A percentile compares a stretch with the other conserved stretches of the same genome.
Conservation (phyloP, 2,329 filamentous ascomycete genomes). For the Aspergillus thermomutatus region DNA sequence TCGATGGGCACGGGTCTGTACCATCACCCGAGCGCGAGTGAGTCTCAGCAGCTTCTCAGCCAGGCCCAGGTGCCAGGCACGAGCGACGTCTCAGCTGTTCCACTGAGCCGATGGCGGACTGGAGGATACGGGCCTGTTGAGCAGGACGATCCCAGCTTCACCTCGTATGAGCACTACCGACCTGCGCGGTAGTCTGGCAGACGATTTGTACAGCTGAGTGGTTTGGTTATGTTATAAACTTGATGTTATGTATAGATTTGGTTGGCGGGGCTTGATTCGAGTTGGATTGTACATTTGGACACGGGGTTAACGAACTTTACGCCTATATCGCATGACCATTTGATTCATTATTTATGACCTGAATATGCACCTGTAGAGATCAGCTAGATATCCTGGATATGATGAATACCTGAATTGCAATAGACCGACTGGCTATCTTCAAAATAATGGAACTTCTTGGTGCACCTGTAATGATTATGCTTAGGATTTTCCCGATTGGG, state of each 20-base stretch:
- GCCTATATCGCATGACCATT: neutral
- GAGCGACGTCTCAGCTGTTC: slow-evolving; percentile 12
- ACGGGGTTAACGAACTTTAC: neutral
- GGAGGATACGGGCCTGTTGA: slow-evolving; percentile 37
- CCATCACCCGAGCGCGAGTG: slow-evolving; percentile 37
- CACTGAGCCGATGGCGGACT: slow-evolving; percentile 34
- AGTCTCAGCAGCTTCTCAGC: slow-evolving; percentile 33
- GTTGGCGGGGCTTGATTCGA: neutral
- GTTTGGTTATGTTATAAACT: neutral
- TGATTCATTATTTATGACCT: neutral
- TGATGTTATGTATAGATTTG: neutral
- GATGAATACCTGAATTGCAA: slow-evolving; percentile 4
- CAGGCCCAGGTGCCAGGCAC: slow-evolving; percentile 33
- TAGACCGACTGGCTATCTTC: no score
- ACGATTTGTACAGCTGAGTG: neutral
- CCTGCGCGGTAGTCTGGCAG: slow-evolving; percentile 12
- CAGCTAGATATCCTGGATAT: slow-evolving; percentile 1
- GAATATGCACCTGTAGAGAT: neutral
- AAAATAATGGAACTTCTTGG: no score
- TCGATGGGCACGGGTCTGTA: slow-evolving; percentile 27
- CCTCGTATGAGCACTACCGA: slow-evolving; percentile 36
- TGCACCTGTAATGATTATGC: slow-evolving; percentile 2
- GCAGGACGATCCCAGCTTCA: slow-evolving; percentile 32
- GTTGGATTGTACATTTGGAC: neutral
- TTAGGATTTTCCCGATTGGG: slow-evolving; percentile 15